These are phyloP conservation scores for Phytophthora tubulina DNA, from an alignment of 352 stramenopile species.

Conservation along the genomic window DNA sequence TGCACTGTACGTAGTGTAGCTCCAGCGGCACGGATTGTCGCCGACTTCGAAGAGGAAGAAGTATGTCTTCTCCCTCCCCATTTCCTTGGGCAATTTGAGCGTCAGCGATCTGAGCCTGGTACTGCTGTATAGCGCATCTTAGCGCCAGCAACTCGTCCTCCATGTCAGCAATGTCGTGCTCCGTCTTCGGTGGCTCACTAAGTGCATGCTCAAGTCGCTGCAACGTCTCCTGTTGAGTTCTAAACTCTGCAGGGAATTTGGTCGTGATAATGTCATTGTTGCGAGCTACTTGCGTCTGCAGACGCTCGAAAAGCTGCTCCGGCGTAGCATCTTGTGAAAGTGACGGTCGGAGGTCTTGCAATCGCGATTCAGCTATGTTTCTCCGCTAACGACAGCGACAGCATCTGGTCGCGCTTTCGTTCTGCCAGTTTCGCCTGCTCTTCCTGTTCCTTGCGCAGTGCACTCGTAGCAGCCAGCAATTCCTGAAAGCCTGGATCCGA, in stretches of 20 bases:
- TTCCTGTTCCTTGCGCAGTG: conserved; percentile 94
- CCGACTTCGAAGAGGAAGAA: conserved; percentile 26
- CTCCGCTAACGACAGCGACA: conserved; percentile 87
- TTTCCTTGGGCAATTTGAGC: conserved; percentile 52
- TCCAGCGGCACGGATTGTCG: conserved; percentile 40
- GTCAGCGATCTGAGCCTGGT: conserved; percentile 81
- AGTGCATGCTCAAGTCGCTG: conserved; percentile 77
- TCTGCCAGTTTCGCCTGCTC: conserved; percentile 93
- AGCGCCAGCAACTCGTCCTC: conserved; percentile 81
- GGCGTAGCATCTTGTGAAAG: conserved; percentile 82
- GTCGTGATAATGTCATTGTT: conserved; percentile 73
- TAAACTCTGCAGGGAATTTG: conserved; percentile 86
- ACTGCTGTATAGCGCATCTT: conserved; percentile 66
- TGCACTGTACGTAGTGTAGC: conserved; percentile 41
- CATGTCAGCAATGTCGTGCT: conserved; percentile 90
- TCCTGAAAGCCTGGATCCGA: conserved; percentile 78
- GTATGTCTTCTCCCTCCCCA: conserved; percentile 73
- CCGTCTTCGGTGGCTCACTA: conserved; percentile 82
- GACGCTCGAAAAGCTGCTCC: conserved; percentile 90
- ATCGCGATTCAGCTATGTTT: conserved; percentile 70
- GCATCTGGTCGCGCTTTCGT: conserved; percentile 90
- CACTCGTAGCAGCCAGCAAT: conserved; percentile 90
- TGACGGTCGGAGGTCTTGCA: conserved; percentile 78
- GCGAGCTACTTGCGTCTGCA: conserved; percentile 80
- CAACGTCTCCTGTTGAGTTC: conserved; percentile 78